Conservation (phyloP, 2,329 filamentous ascomycete species). For the Ophiosphaerella korrae region DNA sequence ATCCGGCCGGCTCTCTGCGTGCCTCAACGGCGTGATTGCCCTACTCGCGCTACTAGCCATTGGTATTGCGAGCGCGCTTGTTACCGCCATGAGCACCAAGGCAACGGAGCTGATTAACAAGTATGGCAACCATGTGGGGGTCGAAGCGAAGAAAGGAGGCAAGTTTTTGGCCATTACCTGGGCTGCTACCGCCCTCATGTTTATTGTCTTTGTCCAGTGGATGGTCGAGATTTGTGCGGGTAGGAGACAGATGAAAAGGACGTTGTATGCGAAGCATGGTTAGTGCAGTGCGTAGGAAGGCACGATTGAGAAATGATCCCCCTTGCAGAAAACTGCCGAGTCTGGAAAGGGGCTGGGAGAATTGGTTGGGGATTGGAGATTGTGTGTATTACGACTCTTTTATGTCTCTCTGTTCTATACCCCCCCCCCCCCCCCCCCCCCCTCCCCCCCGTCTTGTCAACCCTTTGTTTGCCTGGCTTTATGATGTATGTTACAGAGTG, state of each 20-base stretch:
- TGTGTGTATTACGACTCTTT: no score
- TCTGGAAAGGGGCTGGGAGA: no score
- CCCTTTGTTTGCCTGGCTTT: no score
- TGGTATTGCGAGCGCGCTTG: conserved; percentile 76
- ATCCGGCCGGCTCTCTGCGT: conserved; percentile 52
- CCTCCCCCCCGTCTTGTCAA: no score
- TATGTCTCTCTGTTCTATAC: no score
- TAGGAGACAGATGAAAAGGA: conserved; percentile 15
- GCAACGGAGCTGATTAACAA: conserved; percentile 59
- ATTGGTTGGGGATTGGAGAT: no score
- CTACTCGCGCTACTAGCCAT: conserved; percentile 62
- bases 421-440: no score
- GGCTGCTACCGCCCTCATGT: conserved; percentile 58
- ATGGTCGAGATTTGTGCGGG: conserved; percentile 37
- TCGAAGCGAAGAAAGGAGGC: conserved; percentile 56
- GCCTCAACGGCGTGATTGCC: conserved; percentile 57
- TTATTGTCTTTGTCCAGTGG: conserved; percentile 42
- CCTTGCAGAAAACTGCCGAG: no score
- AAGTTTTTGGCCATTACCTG: conserved; percentile 66
- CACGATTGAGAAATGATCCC: no score
- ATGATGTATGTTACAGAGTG: no score
- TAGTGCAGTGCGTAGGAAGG: conserved; percentile 3
- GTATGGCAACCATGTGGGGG: conserved; percentile 56
- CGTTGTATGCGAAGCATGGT: conserved; percentile 27
- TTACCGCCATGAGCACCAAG: conserved; percentile 65